phyloP scores from a whole-genome alignment of 306 rosid species.

The Parietaria judaica region DNA sequence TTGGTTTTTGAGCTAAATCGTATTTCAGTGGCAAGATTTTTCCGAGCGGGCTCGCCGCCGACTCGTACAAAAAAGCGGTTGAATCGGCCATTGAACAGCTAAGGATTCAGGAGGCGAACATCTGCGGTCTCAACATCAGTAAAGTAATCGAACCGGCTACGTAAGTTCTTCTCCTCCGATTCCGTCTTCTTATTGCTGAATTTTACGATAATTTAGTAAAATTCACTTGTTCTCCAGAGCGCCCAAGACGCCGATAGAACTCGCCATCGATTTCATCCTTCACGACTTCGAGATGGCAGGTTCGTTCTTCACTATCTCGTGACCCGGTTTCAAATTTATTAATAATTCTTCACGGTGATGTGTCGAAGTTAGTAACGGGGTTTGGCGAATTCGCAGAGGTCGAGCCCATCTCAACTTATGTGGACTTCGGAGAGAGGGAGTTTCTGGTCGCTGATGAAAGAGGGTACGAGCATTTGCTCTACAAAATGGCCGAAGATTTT shows the following conservation, averaged over 20 bases:
- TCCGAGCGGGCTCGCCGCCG: conserved; percentile 82
- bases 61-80: conserved; percentile 81
- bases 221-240: conserved; percentile 23
- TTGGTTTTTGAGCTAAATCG: not conserved
- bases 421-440: conserved; percentile 77
- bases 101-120: conserved; percentile 39
- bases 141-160: conserved; percentile 38
- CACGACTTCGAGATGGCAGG: conserved; percentile 99
- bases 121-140: conserved; percentile 21
- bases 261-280: conserved; percentile 78
- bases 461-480: conserved; percentile 72
- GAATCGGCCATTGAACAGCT: conserved; percentile 72
- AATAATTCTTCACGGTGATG: conserved; percentile 1
- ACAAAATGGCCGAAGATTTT: conserved; percentile 75
- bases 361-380: conserved; percentile 5
- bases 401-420: conserved; percentile 82
- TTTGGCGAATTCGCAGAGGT: conserved; percentile 51
- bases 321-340: not conserved
- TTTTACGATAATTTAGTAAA: not conserved
- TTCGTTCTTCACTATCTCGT: conserved; percentile 17
- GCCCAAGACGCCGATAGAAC: conserved; percentile 68
- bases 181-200: not conserved
- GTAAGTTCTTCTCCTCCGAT: conserved; percentile 25
- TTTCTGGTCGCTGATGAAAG: conserved; percentile 86
- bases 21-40: conserved; percentile 61